Percentiles rank a stretch among this genome's conserved stretches.
These are phyloP conservation scores for Eucalyptus rudis DNA, from an alignment of 345 rosid species.

Conservation along the genomic window DNA sequence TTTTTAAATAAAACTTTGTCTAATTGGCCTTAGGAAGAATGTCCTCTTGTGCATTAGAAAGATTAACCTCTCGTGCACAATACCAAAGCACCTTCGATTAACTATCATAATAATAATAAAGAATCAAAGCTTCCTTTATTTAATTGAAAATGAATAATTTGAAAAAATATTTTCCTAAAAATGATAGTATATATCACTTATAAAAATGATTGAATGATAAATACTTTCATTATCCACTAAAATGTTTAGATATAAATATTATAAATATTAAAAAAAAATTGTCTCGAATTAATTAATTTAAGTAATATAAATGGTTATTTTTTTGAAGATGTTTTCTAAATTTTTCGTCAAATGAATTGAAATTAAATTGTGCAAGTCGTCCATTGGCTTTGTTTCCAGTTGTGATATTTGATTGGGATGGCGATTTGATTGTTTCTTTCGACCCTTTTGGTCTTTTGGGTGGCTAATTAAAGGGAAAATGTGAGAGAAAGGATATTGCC, in stretches of 20 bases:
- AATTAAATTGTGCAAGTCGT: background rate
- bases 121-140: background rate
- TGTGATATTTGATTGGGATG: background rate
- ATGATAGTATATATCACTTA: background rate
- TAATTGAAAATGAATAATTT: no score
- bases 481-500: background rate
- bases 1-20: background rate
- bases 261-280: fast-evolving
- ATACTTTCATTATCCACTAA: background rate
- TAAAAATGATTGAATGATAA: no score
- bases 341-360: no score
- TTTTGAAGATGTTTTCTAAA: background rate
- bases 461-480: background rate
- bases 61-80: background rate
- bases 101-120: background rate
- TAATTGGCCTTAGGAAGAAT: background rate
- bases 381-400: background rate
- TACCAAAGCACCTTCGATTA: background rate
- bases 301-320: no score
- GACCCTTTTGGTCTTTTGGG: background rate
- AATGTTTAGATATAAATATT: no score
- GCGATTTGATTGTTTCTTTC: background rate
- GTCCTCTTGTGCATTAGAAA: background rate
- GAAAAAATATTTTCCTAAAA: background rate
- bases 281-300: no score